These are phyloP conservation scores for Paraphaeosphaeria sporulosa DNA, from an alignment of 2,329 filamentous ascomycete species.

Conservation along the genomic window DNA sequence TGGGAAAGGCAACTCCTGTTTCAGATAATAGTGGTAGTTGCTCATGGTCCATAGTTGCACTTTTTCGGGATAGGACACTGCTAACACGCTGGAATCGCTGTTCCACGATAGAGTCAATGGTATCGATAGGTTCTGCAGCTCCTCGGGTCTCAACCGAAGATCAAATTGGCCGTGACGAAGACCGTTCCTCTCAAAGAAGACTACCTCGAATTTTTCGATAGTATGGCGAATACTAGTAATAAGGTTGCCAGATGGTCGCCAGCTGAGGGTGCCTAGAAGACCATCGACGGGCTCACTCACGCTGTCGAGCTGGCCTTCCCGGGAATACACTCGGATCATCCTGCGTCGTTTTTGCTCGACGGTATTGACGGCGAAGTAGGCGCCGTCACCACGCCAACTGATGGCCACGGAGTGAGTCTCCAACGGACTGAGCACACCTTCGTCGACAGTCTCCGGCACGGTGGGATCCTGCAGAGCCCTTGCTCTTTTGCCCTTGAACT, in stretches of 20 bases:
- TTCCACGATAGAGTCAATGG: slow-evolving; percentile 83
- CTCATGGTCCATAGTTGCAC: slow-evolving; percentile 97
- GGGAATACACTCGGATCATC: slow-evolving; percentile 86
- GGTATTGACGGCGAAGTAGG: slow-evolving; percentile 85
- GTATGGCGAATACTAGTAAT: slow-evolving; percentile 84
- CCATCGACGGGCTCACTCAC: slow-evolving; percentile 94
- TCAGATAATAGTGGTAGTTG: slow-evolving; percentile 98
- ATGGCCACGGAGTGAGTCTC: slow-evolving; percentile 78
- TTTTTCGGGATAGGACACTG: slow-evolving; percentile 75
- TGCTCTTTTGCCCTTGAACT: slow-evolving; percentile 92
- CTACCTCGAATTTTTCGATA: slow-evolving; percentile 75
- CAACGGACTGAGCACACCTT: slow-evolving; percentile 75
- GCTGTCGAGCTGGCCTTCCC: slow-evolving; percentile 89
- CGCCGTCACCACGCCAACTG: slow-evolving; percentile 94
- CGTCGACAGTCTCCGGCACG: slow-evolving; percentile 89
- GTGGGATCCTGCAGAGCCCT: slow-evolving; percentile 90
- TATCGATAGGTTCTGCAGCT: slow-evolving; percentile 62
- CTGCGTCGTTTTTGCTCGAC: slow-evolving; percentile 74
- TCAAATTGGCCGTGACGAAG: slow-evolving; percentile 93
- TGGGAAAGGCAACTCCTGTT: slow-evolving; percentile 74
- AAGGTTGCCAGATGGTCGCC: slow-evolving; percentile 89
- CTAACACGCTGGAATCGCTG: slow-evolving; percentile 86
- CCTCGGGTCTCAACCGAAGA: slow-evolving; percentile 71
- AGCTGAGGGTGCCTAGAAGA: slow-evolving; percentile 86
- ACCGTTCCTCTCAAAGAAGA: slow-evolving; percentile 98